Evolutionary conservation across 1,139 yeast species (phyloP).

Genomic region (Geotrichum siamense): DNA sequence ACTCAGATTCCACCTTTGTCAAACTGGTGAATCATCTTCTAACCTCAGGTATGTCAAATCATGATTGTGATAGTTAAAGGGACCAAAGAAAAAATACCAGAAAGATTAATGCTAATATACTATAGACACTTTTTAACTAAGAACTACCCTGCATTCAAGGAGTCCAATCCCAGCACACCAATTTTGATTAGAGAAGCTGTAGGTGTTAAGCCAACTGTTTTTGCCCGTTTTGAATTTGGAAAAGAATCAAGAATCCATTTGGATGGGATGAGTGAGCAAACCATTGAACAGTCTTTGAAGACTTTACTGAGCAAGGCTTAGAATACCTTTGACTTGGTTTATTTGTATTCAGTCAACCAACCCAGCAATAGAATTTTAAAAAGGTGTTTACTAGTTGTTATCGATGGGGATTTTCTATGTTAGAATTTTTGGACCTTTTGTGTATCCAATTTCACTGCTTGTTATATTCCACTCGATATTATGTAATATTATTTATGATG

Average conservation of each 20-base stretch:
- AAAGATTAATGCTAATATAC: not conserved
- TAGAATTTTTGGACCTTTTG: too few relatives aligned
- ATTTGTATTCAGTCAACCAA: not conserved
- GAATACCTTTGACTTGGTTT: not conserved
- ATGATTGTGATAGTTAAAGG: not conserved
- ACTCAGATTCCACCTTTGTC: slow-evolving; percentile 72
- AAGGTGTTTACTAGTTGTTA: too few relatives aligned
- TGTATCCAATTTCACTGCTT: too few relatives aligned
- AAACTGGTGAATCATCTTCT: slow-evolving; percentile 61
- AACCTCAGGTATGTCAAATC: slow-evolving; percentile 44
- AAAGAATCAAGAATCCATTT: slow-evolving; percentile 31
- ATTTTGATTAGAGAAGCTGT: slow-evolving; percentile 69
- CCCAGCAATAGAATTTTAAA: too few relatives aligned
- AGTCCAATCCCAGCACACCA: slow-evolving; percentile 52
- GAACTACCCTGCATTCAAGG: slow-evolving; percentile 55
- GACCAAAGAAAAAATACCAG: too few relatives aligned
- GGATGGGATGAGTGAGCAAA: slow-evolving; percentile 26
- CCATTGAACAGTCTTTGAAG: slow-evolving; percentile 13
- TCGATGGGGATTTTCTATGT: too few relatives aligned
- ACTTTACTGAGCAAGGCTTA: slow-evolving; percentile 7
- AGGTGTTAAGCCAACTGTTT: slow-evolving; percentile 64
- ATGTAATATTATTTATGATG: not conserved
- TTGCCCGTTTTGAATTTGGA: slow-evolving; percentile 51
- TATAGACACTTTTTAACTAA: slow-evolving; percentile 49
- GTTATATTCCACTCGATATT: not conserved